These are phyloP conservation scores for Licmophora abbreviata DNA, from an alignment of 108 stramenopile genomes.

Conservation along the genomic window DNA sequence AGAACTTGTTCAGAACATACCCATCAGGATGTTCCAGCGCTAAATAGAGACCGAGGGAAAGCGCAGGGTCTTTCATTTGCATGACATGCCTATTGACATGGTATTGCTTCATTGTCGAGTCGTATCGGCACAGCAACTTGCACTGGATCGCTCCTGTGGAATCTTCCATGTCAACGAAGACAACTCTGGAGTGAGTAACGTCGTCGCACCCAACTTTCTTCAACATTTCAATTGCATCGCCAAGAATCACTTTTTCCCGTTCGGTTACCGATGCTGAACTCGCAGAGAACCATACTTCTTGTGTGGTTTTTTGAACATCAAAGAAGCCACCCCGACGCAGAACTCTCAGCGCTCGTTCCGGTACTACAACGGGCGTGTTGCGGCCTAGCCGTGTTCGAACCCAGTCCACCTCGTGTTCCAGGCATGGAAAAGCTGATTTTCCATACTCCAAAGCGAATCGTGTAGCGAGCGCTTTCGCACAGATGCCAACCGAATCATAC, in stretches of 20 bases:
- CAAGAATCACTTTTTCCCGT: slow-evolving; percentile 31
- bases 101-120: too few species aligned
- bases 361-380: slow-evolving; percentile 46
- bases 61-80: slow-evolving; percentile 31
- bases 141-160: too few species aligned
- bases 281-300: slow-evolving; percentile 37
- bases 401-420: slow-evolving; percentile 51
- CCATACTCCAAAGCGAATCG: slow-evolving; percentile 52
- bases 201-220: slow-evolving; percentile 44
- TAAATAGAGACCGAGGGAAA: slow-evolving; percentile 52
- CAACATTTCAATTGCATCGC: slow-evolving; percentile 32
- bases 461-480: slow-evolving; percentile 72
- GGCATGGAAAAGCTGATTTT: slow-evolving; percentile 55
- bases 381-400: slow-evolving; percentile 40
- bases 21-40: slow-evolving; percentile 71
- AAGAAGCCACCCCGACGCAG: slow-evolving; percentile 62
- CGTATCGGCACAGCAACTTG: too few species aligned
- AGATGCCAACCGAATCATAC: slow-evolving; percentile 66
- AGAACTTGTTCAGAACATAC: slow-evolving; percentile 26
- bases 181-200: too few species aligned
- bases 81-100: too few species aligned
- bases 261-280: too few species aligned
- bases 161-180: too few species aligned
- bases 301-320: slow-evolving; percentile 27
- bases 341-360: slow-evolving; percentile 42